phyloP scores from a whole-genome alignment of 257 asterid genomes.

The Pogostemon cablin region DNA sequence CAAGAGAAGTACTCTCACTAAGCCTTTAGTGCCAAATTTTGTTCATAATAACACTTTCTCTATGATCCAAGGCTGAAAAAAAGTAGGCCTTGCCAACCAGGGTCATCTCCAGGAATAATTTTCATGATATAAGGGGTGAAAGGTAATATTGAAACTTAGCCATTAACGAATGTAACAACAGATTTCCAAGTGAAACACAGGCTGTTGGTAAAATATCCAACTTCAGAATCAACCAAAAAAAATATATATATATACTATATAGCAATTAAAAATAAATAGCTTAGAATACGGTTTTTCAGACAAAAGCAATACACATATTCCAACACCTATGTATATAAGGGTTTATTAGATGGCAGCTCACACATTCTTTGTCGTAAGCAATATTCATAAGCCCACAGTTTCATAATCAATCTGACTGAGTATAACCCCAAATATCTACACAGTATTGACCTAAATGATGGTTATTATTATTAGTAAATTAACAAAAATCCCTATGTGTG shows the following conservation, averaged over 20 bases:
- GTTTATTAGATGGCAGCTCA: too few species aligned
- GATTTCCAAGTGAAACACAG: conserved; percentile 8
- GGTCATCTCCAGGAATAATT: conserved; percentile 4
- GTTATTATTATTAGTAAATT: too few species aligned
- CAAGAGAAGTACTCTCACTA: not conserved
- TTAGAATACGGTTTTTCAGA: too few species aligned
- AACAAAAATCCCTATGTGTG: too few species aligned
- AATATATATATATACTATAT: not conserved
- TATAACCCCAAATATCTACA: too few species aligned
- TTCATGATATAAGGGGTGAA: conserved; percentile 1
- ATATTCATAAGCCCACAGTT: too few species aligned
- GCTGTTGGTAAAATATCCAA: not conserved
- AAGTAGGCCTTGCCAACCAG: conserved; percentile 1
- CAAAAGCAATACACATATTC: too few species aligned
- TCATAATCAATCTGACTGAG: too few species aligned
- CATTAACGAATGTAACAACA: conserved; percentile 13
- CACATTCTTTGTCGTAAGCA: too few species aligned
- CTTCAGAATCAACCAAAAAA: not conserved
- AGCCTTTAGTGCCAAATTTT: not conserved
- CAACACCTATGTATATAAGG: too few species aligned
- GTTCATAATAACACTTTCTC: not conserved
- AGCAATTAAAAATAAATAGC: not conserved
- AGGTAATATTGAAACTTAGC: not conserved
- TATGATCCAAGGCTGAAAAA: not conserved
- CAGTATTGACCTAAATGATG: too few species aligned